Evolutionary conservation across 2,329 filamentous ascomycete genomes (phyloP), one percentile per base, ranked within the genome.

Genomic region (Sporothrix dimorphospora): DNA sequence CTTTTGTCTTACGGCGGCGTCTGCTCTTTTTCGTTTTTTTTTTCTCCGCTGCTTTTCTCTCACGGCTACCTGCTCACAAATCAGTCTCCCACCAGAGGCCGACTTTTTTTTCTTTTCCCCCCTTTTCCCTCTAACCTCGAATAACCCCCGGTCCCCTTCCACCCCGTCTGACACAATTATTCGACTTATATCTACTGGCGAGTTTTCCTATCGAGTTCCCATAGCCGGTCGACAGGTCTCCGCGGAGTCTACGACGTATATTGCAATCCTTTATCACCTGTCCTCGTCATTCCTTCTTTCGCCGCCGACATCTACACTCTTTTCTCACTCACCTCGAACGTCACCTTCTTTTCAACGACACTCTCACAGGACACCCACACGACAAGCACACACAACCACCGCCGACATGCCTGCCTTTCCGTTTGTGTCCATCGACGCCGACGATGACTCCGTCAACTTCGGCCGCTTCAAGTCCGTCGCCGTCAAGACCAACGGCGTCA

Each of bases 51-150:
- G 19, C 8, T 11, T 30, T 45, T 57, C n/a, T 42, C 8, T n/a
- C 7, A 7, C 42, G 2, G 42, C 63, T 12, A 19, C 9, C 42
- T 74, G 74, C 73, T 75, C 74, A 74, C 74, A 75, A 75, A 75
- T 75, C 73, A 72, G 68, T 24, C 40, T 38, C 16, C 55, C 66
- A 53, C 71, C 12, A 75, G 27, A 74, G 73, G 73, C 49, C 42
- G 57, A 45, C 53, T 55, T 72, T 61, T 68, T 69, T 40, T 61
- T 68, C 66, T 40, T 59, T 12, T 8, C 27, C 61, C 49, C 21
- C 38, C 2, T 66, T 21, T 24, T 34, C 51, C 27, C 27, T 40
- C 57, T 53, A 57, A 34, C 65, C 27, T 24, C 30, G 63, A 55
- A 14, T 42, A 40, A n/a, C 40, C 11, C 49, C 66, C 21, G 9